These are phyloP conservation scores for Neltuma alba DNA, from an alignment of 306 rosid genomes.

Conservation along the genomic window DNA sequence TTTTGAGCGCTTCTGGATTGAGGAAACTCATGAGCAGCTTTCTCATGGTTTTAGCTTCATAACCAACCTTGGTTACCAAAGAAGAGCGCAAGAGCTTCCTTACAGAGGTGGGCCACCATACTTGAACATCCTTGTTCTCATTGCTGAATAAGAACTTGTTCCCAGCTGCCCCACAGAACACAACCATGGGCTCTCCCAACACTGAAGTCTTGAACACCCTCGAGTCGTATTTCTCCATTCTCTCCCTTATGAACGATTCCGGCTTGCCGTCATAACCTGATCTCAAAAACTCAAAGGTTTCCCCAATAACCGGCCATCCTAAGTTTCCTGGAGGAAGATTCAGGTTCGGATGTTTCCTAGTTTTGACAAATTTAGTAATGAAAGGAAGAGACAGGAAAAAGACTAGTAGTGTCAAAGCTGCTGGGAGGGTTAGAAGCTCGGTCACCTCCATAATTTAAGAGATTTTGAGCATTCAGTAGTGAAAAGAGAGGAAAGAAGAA, in stretches of 20 bases:
- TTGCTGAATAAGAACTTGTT: conserved; percentile 52
- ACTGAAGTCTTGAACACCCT: conserved; percentile 51
- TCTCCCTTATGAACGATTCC: conserved; percentile 38
- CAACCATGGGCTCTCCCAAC: conserved; percentile 34
- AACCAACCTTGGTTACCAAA: conserved; percentile 45
- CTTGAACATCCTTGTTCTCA: conserved; percentile 56
- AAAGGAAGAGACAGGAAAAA: conserved; percentile 30
- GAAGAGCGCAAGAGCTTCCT: conserved; percentile 45
- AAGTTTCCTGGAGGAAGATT: conserved; percentile 49
- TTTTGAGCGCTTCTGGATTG: conserved; percentile 48
- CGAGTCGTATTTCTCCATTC: conserved; percentile 39
- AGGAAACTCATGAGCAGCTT: conserved; percentile 48
- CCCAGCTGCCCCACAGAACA: conserved; percentile 51
- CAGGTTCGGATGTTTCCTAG: conserved; percentile 26
- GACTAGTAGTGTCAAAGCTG: conserved; percentile 25
- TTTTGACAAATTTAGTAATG: conserved; percentile 35
- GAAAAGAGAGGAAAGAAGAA: neutral
- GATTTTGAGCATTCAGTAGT: neutral
- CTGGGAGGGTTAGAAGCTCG: conserved; percentile 35
- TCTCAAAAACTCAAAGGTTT: conserved; percentile 38
- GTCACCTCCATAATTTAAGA: conserved; percentile 29
- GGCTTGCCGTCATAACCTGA: conserved; percentile 13
- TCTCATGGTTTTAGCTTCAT: conserved; percentile 44
- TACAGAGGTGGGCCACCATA: conserved; percentile 52
- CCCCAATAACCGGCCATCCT: conserved; percentile 55